phyloP scores from a whole-genome alignment of 495 filamentous ascomycete genomes.

The Cercophora scortea region DNA sequence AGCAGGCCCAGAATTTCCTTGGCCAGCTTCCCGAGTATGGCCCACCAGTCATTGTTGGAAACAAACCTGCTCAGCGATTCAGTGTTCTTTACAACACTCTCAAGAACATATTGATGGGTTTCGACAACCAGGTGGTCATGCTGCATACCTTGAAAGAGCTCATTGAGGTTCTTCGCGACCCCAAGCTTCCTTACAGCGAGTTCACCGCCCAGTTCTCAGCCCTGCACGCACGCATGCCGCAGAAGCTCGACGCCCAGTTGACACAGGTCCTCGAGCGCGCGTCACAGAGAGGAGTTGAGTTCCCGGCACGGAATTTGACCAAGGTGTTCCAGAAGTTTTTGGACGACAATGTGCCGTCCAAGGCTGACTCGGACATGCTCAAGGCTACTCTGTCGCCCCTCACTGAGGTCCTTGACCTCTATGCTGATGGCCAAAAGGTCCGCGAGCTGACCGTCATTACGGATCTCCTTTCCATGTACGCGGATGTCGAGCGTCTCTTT shows the following conservation, averaged over 20 bases:
- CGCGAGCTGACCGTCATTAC: slow-evolving; percentile 84
- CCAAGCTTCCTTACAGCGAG: slow-evolving; percentile 90
- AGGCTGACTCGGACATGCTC: slow-evolving; percentile 57
- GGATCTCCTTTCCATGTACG: slow-evolving; percentile 69
- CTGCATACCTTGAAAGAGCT: slow-evolving; percentile 77
- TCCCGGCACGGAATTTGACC: slow-evolving; percentile 80
- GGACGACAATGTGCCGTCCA: slow-evolving; percentile 70
- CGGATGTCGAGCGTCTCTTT: slow-evolving; percentile 77
- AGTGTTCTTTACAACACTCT: slow-evolving; percentile 67
- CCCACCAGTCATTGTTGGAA: slow-evolving; percentile 75
- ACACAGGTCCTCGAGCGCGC: slow-evolving; percentile 79
- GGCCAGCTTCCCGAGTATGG: slow-evolving; percentile 87
- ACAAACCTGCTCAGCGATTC: slow-evolving; percentile 88
- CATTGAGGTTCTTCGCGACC: slow-evolving; percentile 79
- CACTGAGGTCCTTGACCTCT: slow-evolving; percentile 70
- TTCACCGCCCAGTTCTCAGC: slow-evolving; percentile 93
- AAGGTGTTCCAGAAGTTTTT: slow-evolving; percentile 84
- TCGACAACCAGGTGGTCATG: slow-evolving; percentile 98
- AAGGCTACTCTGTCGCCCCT: slow-evolving; percentile 71
- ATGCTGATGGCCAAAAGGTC: slow-evolving; percentile 79
- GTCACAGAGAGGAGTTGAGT: slow-evolving; percentile 68
- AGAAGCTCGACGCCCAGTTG: slow-evolving; percentile 77
- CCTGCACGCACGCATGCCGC: slow-evolving; percentile 90
- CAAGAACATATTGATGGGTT: slow-evolving; percentile 83
- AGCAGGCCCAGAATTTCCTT: slow-evolving; percentile 94